phyloP scores from a whole-genome alignment of 805 yeast genomes.

The Ogataea degrootiae region DNA sequence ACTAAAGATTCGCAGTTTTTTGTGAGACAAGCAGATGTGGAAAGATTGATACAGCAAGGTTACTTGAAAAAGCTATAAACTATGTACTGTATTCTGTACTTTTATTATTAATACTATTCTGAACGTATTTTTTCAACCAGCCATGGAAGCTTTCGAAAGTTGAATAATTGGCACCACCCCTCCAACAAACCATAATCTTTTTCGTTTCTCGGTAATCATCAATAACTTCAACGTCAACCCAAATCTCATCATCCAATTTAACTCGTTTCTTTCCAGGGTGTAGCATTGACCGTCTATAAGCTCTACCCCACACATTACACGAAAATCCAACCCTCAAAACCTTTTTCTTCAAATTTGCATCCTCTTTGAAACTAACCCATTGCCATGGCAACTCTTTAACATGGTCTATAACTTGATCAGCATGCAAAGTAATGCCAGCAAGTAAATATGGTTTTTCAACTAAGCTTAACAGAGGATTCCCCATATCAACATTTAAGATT shows the following conservation, averaged over 20 bases:
- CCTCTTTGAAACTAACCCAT: background rate
- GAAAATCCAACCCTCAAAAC: slow-evolving; percentile 1
- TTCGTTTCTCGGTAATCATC: background rate
- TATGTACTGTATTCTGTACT: background rate
- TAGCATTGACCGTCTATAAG: slow-evolving; percentile 16
- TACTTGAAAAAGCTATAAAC: slow-evolving; percentile 57
- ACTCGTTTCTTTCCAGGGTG: slow-evolving; percentile 2
- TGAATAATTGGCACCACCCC: slow-evolving; percentile 18
- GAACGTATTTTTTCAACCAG: slow-evolving; percentile 11
- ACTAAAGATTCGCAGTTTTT: slow-evolving; percentile 93
- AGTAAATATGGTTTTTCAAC: background rate
- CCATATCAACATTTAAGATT: slow-evolving; percentile 5
- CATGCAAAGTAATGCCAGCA: background rate
- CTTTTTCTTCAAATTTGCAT: background rate
- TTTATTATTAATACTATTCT: background rate
- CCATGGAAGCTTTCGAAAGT: slow-evolving; percentile 30
- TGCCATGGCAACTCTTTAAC: background rate
- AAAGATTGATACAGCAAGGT: slow-evolving; percentile 90
- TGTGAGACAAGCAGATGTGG: slow-evolving; percentile 92
- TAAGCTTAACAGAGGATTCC: background rate
- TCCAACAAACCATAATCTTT: slow-evolving; percentile 15
- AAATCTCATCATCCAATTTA: slow-evolving; percentile 6
- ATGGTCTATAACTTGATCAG: background rate
- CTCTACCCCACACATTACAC: slow-evolving; percentile 28
- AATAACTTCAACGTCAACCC: slow-evolving; percentile 5